phyloP scores from a whole-genome alignment of 768 basidiomycete species.

The Pleurotus tuoliensis region DNA sequence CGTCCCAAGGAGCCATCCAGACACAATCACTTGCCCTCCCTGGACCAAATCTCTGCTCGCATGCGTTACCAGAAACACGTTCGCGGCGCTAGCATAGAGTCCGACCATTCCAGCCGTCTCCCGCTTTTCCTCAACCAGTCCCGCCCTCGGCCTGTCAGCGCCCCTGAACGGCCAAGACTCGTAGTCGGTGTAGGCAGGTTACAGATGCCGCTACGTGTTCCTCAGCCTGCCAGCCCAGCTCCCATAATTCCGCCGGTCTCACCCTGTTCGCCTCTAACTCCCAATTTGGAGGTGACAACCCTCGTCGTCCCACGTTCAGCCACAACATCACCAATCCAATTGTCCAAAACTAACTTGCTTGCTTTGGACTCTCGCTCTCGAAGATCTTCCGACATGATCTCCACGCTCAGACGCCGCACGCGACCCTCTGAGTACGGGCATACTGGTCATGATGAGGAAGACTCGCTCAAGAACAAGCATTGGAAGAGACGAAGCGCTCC shows the following conservation, averaged over 20 bases:
- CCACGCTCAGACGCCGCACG: conserved; percentile 53
- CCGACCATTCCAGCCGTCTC: conserved; percentile 20
- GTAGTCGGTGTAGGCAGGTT: conserved; percentile 37
- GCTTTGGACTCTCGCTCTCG: conserved; percentile 52
- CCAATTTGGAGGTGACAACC: conserved; percentile 46
- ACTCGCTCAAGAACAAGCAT: conserved; percentile 39
- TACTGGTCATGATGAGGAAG: conserved; percentile 20
- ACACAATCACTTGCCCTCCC: conserved; percentile 49
- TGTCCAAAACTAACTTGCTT: conserved; percentile 50
- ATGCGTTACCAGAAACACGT: conserved; percentile 38
- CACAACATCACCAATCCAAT: conserved; percentile 36
- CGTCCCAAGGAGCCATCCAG: conserved; percentile 10
- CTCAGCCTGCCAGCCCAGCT: conserved; percentile 20
- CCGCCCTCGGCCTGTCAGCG: conserved; percentile 17
- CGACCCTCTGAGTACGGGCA: conserved; percentile 28
- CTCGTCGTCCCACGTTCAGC: conserved; percentile 43
- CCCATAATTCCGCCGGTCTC: conserved; percentile 28
- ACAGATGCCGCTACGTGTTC: conserved; percentile 34
- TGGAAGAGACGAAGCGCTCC: conserved; percentile 43
- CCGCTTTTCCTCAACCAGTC: conserved; percentile 25
- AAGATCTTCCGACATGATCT: conserved; percentile 62
- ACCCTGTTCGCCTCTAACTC: conserved; percentile 32
- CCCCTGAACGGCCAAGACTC: conserved; percentile 19
- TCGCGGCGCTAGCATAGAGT: conserved; percentile 6
- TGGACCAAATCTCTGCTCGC: conserved; percentile 73